Evolutionary conservation across 306 rosid species (phyloP).

Genomic region (Prunus dulcis): DNA sequence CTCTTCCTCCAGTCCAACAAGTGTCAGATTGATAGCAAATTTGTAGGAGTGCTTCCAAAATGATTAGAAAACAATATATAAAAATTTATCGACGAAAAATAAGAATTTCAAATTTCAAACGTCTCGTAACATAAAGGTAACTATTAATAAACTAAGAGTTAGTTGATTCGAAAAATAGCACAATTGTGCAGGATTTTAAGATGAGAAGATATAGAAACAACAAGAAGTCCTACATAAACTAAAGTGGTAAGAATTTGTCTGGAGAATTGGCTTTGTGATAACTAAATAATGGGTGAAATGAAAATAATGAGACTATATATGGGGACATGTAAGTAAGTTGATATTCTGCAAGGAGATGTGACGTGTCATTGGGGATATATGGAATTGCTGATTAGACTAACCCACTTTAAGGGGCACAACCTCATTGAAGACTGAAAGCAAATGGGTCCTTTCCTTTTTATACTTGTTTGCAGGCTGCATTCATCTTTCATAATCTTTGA

Average conservation of each 20-base stretch:
- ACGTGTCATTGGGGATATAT: not conserved
- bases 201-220: no score
- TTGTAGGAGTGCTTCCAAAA: not conserved
- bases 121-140: not conserved
- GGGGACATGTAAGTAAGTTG: not conserved
- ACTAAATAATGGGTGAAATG: no score
- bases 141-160: not conserved
- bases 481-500: not conserved
- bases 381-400: constrained; percentile 26
- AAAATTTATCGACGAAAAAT: not conserved
- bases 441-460: constrained; percentile 13
- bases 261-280: no score
- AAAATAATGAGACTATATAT: not conserved
- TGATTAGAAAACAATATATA: not conserved
- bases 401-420: constrained; percentile 26
- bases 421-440: not conserved
- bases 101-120: not conserved
- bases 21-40: not conserved
- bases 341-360: not conserved
- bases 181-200: no score
- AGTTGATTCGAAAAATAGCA: no score
- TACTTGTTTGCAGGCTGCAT: not conserved
- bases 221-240: no score
- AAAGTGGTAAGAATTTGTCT: no score
- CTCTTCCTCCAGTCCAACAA: not conserved